Evolutionary conservation across 2,329 filamentous ascomycete species (phyloP), one percentile per base, ranked within the genome.

Genomic region (Pestalotiopsis sp.): DNA sequence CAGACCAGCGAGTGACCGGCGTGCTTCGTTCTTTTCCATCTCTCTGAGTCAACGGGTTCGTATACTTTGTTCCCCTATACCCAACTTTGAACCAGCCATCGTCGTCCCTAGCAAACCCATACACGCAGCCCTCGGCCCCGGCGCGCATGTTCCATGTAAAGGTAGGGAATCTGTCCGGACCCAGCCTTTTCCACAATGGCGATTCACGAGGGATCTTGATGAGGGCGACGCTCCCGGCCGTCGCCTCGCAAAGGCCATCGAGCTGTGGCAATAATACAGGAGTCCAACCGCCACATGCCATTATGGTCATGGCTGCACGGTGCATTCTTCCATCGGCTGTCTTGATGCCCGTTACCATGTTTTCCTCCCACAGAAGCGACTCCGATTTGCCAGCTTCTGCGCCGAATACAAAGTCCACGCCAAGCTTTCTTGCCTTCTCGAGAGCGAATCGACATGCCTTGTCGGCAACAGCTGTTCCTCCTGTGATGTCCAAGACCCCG

Each of bases 11-110:
- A 0, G 83, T 85, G 5, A 79, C 71, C 2, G 83, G 83, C 0
- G 80, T 75, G 68, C 82, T 84, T 12, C 82, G 75, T 38, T 79
- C 77, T 0, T 69, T 70, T n/a, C 40, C 40, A 13, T 52, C 62
- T 6, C 11, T 6, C 2, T 49, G 25, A 25, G 62, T 49, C 3
- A 81, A 80, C 62, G 83, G 80, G 69, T 86, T 85, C 1, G 84
- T 84, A 71, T 80, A 86, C 73, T 88, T 88, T 0, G 80, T 85
- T 1, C 83, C 84, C 1, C 86, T 80, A 68, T 83, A 89, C 1
- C 83, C 86, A 68, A 85, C 79, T 72, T 87, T 86, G 66, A 86
- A 72, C 17, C 80, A 72, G 0, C 85, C 82, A 3, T 82, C 70
- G 5, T 81, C 76, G 23, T 82, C 80, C 0, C 80, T 72, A 0